phyloP scores from a whole-genome alignment of 371 early-diverging fungal species.

The Apophysomyces elegans region DNA sequence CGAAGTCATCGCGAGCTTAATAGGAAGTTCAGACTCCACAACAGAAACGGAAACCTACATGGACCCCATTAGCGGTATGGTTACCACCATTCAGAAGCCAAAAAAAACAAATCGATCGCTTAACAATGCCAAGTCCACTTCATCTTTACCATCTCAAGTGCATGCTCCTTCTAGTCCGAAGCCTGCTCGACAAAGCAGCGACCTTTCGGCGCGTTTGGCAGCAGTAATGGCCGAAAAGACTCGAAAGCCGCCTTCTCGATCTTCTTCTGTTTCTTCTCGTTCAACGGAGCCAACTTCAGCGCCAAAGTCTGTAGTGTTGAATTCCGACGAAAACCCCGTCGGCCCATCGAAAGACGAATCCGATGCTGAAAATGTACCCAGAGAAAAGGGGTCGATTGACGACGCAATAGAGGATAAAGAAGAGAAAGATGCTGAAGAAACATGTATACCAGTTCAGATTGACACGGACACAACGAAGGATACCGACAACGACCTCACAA shows the following conservation, averaged over 20 bases:
- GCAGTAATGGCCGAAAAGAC: constrained; percentile 38
- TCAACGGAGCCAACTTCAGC: background rate
- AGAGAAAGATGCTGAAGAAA: background rate
- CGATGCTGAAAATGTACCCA: background rate
- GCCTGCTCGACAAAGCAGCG: constrained; percentile 26
- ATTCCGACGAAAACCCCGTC: background rate
- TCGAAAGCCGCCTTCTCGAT: constrained; percentile 13
- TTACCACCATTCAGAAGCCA: constrained; percentile 44
- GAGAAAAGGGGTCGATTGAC: background rate
- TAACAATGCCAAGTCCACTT: constrained; percentile 7
- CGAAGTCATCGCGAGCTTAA: too few relatives aligned
- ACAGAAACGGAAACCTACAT: constrained; percentile 50
- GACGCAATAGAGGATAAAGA: background rate
- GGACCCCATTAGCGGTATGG: constrained; percentile 54
- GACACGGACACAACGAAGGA: constrained; percentile 6
- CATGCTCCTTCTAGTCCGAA: background rate
- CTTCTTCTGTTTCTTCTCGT: constrained; percentile 8
- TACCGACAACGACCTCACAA: background rate
- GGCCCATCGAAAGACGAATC: background rate
- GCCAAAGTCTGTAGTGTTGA: background rate
- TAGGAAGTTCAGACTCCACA: too few relatives aligned
- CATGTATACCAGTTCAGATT: background rate
- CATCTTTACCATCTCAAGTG: constrained; percentile 8
- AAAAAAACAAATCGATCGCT: constrained; percentile 11
- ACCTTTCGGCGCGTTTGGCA: constrained; percentile 50